Conservation (phyloP, 129 eudicot genomes). For the Flaveria sonorensis region DNA sequence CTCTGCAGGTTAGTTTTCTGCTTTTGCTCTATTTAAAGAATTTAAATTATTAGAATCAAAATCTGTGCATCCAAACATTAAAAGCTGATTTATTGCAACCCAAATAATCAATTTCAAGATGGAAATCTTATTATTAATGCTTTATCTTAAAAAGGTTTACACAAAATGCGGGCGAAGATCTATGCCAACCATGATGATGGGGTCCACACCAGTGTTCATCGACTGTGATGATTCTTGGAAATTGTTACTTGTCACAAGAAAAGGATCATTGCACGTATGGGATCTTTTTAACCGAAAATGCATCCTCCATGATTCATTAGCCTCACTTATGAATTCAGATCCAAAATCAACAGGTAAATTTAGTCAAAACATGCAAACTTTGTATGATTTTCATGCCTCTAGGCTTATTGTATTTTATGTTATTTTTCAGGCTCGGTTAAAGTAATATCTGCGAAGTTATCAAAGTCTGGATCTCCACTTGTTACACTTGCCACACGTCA, state of each 20-base stretch:
- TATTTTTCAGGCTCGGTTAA: conserved; percentile 66
- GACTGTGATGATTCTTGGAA: conserved; percentile 98
- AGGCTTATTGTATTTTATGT: not conserved
- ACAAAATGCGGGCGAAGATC: conserved; percentile 95
- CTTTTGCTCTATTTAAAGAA: not conserved
- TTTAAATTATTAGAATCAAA: not conserved
- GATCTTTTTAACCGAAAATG: conserved; percentile 83
- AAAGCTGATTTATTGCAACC: not conserved
- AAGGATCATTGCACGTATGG: conserved; percentile 80
- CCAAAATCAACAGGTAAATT: conserved; percentile 50
- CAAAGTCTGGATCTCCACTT: conserved; percentile 89
- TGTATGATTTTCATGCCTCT: not conserved
- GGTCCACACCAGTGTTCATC: conserved; percentile 85
- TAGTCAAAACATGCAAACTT: conserved; percentile 36
- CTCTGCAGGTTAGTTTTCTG: conserved; percentile 73
- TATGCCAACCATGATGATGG: conserved; percentile 96
- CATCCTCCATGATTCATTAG: conserved; percentile 83
- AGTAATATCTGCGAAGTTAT: conserved; percentile 93
- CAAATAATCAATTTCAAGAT: not conserved
- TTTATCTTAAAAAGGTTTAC: conserved; percentile 62
- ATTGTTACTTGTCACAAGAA: conserved; percentile 82
- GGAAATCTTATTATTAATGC: conserved; percentile 1
- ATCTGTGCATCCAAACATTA: not conserved
- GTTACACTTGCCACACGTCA: conserved; percentile 91
- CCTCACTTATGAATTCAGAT: conserved; percentile 62